Evolutionary conservation across 176 grass and related monocot species (phyloP).

Genomic region (Juncus effusus): DNA sequence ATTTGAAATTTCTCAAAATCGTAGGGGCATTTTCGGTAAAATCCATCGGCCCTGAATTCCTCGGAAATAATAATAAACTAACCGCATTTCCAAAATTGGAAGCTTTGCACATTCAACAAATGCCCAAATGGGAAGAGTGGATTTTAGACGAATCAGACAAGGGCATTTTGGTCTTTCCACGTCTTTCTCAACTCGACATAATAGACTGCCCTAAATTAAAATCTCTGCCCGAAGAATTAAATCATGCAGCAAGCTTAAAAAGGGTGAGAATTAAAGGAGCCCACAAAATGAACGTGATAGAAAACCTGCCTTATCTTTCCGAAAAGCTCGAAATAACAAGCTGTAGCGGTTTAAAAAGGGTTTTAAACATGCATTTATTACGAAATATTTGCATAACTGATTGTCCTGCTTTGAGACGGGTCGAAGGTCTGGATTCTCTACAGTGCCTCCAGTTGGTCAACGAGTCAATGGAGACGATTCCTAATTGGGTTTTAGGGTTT

Average conservation of each 20-base stretch:
- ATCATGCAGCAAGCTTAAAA: background rate
- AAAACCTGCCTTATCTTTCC: constrained; percentile 19
- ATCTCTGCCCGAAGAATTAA: constrained; percentile 22
- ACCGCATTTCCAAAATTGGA: constrained; percentile 31
- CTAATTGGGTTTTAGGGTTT: constrained; percentile 11
- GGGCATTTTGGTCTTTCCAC: constrained; percentile 5
- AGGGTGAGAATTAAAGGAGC: background rate
- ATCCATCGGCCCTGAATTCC: constrained; percentile 24
- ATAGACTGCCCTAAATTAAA: constrained; percentile 2
- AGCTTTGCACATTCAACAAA: background rate
- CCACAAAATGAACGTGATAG: constrained; percentile 15
- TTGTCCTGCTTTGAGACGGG: constrained; percentile 9
- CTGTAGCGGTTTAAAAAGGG: constrained; percentile 3
- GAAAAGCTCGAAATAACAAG: background rate
- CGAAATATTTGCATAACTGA: background rate
- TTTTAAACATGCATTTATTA: constrained; percentile 24
- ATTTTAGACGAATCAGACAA: background rate
- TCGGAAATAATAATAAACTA: background rate
- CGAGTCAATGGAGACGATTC: background rate
- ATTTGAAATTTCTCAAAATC: constrained; percentile 25
- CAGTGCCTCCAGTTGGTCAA: background rate
- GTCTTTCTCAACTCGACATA: background rate
- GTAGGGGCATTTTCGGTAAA: background rate
- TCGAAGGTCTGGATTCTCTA: constrained; percentile 7
- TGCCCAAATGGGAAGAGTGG: constrained; percentile 42